Evolutionary conservation across 352 stramenopile species (phyloP), one percentile per base, ranked within the genome.

Genomic region (Albugo laibachii): DNA sequence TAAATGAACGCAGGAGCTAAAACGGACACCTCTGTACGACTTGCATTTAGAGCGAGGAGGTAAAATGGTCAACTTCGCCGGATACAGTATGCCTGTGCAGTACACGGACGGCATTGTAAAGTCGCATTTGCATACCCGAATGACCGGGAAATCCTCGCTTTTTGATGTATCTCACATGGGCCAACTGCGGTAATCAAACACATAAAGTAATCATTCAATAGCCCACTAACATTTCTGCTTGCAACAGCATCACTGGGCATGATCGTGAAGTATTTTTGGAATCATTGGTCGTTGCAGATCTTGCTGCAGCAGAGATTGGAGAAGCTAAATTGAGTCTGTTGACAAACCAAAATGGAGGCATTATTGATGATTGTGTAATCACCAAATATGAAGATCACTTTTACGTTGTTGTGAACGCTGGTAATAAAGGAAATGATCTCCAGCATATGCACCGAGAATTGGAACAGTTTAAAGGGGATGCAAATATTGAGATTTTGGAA

Each of bases 131-230:
- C 76, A 87, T 68, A 92, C 74, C 39, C 76, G 75, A 21, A 61
- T 62, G 36, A 21, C 59, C 4, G 65, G 65, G 50, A 66, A 81
- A 43, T 80, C 89, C 14, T 91, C 80, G 47, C 66, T 99, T 18
- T 99, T 99, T 65, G 95, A 99, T 67, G 95, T 99, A 27, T 97
- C 85, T 34, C 95, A 98, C 73, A 99, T 99, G 95, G 95, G 95
- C 31, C 94, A 99, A 67, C 58, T 84, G 58, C 75, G 68, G 45
- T 62, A 45, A 41, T 54, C 19, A n/a, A n/a, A 5, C n/a, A n/a
- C 24, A 6, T 44, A 8, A 11, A 48, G 41, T n/a, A 47, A 6
- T 41, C 2, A 16, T 47, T 13, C 43, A 39, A 15, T 16, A 13
- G 18, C 16, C 11, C 16, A 40, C 41, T 58, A 24, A 24, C 20